phyloP scores from a whole-genome alignment of 257 asterid species.

The Fraxinus anomala region DNA sequence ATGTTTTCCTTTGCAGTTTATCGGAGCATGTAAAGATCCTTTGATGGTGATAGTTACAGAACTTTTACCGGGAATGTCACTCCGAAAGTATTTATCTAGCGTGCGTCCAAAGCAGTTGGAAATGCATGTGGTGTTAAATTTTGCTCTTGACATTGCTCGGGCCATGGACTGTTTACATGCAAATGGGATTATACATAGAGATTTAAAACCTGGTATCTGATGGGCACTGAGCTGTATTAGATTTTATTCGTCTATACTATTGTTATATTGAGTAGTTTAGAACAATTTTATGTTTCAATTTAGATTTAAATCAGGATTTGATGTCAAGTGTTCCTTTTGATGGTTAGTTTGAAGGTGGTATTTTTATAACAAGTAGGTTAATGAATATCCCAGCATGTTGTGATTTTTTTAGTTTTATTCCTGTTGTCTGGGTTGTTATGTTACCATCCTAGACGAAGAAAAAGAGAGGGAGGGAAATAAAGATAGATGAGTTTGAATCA shows the following conservation, averaged over 20 bases:
- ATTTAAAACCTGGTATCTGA: conserved; percentile 84
- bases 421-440: not conserved
- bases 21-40: conserved; percentile 99
- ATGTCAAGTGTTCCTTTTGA: conserved; percentile 12
- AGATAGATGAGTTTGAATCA: not conserved
- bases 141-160: conserved; percentile 87
- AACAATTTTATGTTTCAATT: conserved; percentile 17
- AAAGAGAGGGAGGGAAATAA: not conserved
- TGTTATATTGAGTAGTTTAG: conserved; percentile 25
- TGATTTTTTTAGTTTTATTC: not conserved
- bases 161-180: conserved; percentile 97
- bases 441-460: not conserved
- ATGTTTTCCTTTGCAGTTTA: conserved; percentile 59
- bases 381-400: conserved; percentile 18
- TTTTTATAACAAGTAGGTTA: conserved; percentile 17
- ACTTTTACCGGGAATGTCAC: conserved; percentile 94
- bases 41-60: conserved; percentile 94
- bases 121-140: conserved; percentile 64
- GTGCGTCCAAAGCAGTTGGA: conserved; percentile 85
- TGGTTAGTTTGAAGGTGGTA: conserved; percentile 3
- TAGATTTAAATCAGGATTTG: conserved; percentile 17
- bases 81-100: conserved; percentile 76
- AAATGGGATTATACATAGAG: conserved; percentile 93
- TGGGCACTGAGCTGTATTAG: conserved; percentile 38
- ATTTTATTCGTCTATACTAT: conserved; percentile 18